These are phyloP conservation scores for Cyamopsis tetragonoloba DNA, from an alignment of 306 rosid genomes.

Conservation along the genomic window DNA sequence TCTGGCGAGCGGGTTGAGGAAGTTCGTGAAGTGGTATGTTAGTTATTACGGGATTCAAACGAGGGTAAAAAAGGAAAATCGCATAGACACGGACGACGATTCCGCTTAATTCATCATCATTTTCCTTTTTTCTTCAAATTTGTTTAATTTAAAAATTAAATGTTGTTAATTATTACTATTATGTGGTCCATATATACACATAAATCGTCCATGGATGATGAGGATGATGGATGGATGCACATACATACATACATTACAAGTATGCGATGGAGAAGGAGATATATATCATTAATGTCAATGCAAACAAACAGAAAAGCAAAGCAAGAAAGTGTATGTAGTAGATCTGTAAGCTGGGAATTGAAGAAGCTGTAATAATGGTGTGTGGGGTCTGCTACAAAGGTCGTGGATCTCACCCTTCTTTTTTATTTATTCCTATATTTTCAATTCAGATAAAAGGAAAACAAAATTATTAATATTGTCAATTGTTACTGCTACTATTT, in stretches of 20 bases:
- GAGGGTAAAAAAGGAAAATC: constrained; percentile 57
- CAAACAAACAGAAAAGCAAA: constrained; percentile 15
- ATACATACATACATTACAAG: constrained; percentile 37
- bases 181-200: constrained; percentile 26
- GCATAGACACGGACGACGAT: constrained; percentile 30
- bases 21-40: constrained; percentile 87
- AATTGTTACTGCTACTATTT: too few species aligned
- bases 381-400: constrained; percentile 70
- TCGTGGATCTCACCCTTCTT: constrained; percentile 41
- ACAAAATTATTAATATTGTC: constrained; percentile 3
- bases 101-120: constrained; percentile 48
- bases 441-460: background rate
- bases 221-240: constrained; percentile 41
- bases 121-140: background rate
- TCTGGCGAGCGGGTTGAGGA: constrained; percentile 64
- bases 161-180: constrained; percentile 17
- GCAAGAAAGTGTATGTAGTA: constrained; percentile 20
- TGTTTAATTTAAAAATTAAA: constrained; percentile 13
- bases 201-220: constrained; percentile 35
- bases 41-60: constrained; percentile 71
- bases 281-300: constrained; percentile 35
- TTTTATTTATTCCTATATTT: background rate
- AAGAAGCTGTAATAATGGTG: constrained; percentile 50
- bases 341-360: constrained; percentile 32
- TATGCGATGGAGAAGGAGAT: constrained; percentile 33